phyloP scores from a whole-genome alignment of 2,329 filamentous ascomycete species.

The Penicillium sclerotiorum region DNA sequence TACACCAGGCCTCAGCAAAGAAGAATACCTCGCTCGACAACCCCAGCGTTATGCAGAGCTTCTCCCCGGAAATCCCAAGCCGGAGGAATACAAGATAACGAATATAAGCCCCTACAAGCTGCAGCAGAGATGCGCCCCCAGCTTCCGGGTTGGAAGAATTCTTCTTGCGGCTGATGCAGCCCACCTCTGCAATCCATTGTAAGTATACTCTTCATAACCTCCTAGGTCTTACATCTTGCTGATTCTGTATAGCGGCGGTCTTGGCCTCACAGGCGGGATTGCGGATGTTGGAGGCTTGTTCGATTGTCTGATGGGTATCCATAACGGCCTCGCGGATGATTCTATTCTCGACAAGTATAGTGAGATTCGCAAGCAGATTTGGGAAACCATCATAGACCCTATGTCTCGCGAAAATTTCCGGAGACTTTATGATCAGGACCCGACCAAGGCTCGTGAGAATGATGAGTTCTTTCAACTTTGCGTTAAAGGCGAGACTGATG shows the following conservation, averaged over 20 bases:
- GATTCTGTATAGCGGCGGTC: slow-evolving; percentile 51
- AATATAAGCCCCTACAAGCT: slow-evolving; percentile 64
- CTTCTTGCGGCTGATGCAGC: slow-evolving; percentile 64
- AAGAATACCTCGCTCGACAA: slow-evolving; percentile 58
- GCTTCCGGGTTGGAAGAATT: slow-evolving; percentile 61
- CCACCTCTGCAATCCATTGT: slow-evolving; percentile 59
- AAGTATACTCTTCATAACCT: slow-evolving; percentile 14
- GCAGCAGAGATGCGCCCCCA: slow-evolving; percentile 62
- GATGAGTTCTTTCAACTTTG: slow-evolving; percentile 42
- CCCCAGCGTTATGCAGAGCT: slow-evolving; percentile 60
- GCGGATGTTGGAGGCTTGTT: slow-evolving; percentile 65
- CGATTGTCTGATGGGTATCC: slow-evolving; percentile 57
- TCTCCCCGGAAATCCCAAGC: slow-evolving; percentile 62
- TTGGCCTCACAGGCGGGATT: slow-evolving; percentile 66
- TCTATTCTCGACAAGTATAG: slow-evolving; percentile 49
- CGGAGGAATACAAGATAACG: slow-evolving; percentile 58
- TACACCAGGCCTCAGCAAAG: slow-evolving; percentile 52
- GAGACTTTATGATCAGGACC: slow-evolving; percentile 37
- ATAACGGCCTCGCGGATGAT: slow-evolving; percentile 42
- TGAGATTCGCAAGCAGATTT: slow-evolving; percentile 44
- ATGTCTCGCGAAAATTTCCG: slow-evolving; percentile 47
- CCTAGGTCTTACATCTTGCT: background rate
- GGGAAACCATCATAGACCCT: slow-evolving; percentile 41
- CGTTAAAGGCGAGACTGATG: slow-evolving; percentile 34
- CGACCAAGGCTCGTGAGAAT: slow-evolving; percentile 37